Evolutionary conservation across 169 alveolate species (phyloP), one percentile per base, ranked within the genome.

Genomic region (Babesia bovis): DNA sequence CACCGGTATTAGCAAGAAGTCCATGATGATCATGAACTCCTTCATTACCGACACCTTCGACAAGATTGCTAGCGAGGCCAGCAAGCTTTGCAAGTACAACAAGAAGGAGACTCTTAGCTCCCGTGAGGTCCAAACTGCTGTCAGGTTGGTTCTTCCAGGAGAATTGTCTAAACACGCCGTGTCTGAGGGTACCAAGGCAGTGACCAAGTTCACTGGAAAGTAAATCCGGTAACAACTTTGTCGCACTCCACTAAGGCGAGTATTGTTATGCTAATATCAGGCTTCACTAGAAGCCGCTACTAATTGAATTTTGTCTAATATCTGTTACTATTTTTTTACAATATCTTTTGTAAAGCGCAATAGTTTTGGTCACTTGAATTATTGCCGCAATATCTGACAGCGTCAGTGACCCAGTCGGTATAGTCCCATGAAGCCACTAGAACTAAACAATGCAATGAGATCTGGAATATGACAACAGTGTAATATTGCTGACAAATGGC

Each of bases 111-210:
- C 99, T 47, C 95, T 96, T 88, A 92, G 98, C 87, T 92, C 97
- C 70, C 96, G 98, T 61, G 99, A 98, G 84, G 94, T 98, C 87
- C 99, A 98, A 91, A 96, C 99, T 25, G 99, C 99, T 58, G 98
- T 96, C 86, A 96, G 98, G 83, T 95, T 98, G 61, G 97, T 98
- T 50, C 96, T 98, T 52, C 99, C 99, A n/a, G 99, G 99, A 28
- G 99, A 98, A 88, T 95, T 98, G 75, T 98, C 99, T 58, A 96
- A 97, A 94, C 99, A 98, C 91, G 99, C 99, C 78, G 98, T 98
- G 83, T 93, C 98, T 42, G 99, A 98, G 93, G 99, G 99, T 83
- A 96, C 99, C 79, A 98, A 97, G 94, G 99, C 99, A 67, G 99
- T 97, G 87, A 96, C 99, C 82, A 97, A 96, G 89, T 97, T 94